Conservation (phyloP, 2,329 filamentous ascomycete genomes). For the Exserohilum rostratum region DNA sequence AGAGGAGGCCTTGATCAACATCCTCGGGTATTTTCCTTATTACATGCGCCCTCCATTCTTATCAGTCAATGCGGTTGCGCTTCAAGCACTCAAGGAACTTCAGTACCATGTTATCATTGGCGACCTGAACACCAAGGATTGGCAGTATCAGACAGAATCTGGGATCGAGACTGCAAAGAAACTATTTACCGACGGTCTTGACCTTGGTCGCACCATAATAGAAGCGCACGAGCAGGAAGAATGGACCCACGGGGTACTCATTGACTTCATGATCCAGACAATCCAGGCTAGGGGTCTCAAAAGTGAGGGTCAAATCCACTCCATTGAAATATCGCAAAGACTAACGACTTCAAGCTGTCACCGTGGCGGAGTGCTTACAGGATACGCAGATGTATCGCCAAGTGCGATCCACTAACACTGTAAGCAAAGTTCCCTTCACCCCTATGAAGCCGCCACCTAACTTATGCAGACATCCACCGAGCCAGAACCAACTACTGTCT, state of each 20-base stretch:
- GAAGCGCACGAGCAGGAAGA: slow-evolving; percentile 15
- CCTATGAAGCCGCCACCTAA: neutral
- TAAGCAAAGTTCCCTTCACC: neutral
- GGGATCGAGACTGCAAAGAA: slow-evolving; percentile 56
- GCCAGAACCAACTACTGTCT: slow-evolving; percentile 1
- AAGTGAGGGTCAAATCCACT: neutral
- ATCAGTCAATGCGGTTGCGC: slow-evolving; percentile 39
- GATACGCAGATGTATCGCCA: slow-evolving; percentile 9
- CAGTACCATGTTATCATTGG: slow-evolving; percentile 64
- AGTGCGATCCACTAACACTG: neutral
- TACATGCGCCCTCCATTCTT: slow-evolving; percentile 55
- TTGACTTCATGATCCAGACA: slow-evolving; percentile 14
- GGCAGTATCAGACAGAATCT: slow-evolving; percentile 56
- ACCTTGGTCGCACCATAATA: slow-evolving; percentile 9
- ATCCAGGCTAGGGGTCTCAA: slow-evolving; percentile 6
- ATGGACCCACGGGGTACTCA: slow-evolving; percentile 13
- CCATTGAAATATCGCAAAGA: neutral
- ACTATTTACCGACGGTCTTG: slow-evolving; percentile 48
- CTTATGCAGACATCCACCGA: slow-evolving; percentile 1
- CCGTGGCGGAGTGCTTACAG: slow-evolving; percentile 9
- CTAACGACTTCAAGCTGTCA: slow-evolving; percentile 6
- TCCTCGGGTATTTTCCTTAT: slow-evolving; percentile 57
- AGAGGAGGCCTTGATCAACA: slow-evolving; percentile 57
- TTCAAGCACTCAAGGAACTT: slow-evolving; percentile 43
- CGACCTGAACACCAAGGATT: slow-evolving; percentile 64